phyloP scores from a whole-genome alignment of 306 rosid genomes.

The Corylus heterophylla region DNA sequence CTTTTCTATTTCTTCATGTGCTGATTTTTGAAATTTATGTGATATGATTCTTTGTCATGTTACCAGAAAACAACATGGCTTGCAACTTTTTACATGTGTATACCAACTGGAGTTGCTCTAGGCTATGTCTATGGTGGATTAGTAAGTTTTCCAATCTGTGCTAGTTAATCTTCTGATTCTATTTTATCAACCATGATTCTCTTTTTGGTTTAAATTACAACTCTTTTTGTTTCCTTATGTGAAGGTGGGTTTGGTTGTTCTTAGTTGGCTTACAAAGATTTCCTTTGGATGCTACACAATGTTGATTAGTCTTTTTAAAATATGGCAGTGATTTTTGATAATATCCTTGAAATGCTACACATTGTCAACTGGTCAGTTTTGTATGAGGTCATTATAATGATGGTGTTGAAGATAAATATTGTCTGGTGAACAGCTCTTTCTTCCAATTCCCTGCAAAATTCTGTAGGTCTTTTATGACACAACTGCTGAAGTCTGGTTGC shows the following conservation, averaged over 20 bases:
- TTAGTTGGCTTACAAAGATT: neutral
- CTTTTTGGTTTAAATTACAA: slow-evolving; percentile 3
- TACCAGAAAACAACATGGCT: slow-evolving; percentile 95
- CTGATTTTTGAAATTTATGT: slow-evolving; percentile 20
- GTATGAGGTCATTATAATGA: neutral
- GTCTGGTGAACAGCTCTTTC: neutral
- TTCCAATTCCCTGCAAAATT: neutral
- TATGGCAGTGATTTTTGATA: neutral
- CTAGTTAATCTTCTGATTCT: slow-evolving; percentile 11
- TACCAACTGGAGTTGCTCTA: slow-evolving; percentile 90
- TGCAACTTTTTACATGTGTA: slow-evolving; percentile 91
- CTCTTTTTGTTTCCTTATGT: slow-evolving; percentile 9
- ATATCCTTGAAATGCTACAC: neutral
- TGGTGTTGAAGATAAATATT: slow-evolving; percentile 2
- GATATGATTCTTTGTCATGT: slow-evolving; percentile 24
- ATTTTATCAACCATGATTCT: neutral
- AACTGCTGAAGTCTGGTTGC: neutral
- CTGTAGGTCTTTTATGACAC: slow-evolving; percentile 12
- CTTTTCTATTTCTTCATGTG: slow-evolving; percentile 14
- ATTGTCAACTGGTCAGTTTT: neutral
- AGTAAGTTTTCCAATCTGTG: slow-evolving; percentile 50
- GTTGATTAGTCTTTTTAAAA: neutral
- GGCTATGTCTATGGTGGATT: slow-evolving; percentile 95
- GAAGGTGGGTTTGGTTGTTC: neutral
- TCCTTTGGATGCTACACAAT: slow-evolving; percentile 14